Base-by-base conservation (phyloP, 2,329 filamentous ascomycete genomes). In the Diaporthe humulicola region DNA sequence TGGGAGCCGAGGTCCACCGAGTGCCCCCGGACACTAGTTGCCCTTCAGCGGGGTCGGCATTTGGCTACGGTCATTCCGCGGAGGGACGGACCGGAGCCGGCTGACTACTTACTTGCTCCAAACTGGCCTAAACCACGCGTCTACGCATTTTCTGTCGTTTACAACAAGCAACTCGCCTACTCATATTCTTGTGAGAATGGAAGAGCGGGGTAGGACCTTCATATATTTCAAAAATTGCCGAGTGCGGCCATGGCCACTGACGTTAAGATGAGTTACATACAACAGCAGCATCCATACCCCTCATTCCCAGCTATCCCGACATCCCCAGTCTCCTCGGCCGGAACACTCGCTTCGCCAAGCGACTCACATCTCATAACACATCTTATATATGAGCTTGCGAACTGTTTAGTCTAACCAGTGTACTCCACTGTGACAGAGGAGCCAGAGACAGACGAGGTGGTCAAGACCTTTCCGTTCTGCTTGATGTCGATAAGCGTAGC, bases 401-500 rank as follows among this genome's bases (percentile, higher is more conserved):
- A 19, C 1, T 28, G 17, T 14, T 36, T 45, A 12, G 7, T 19
- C 14, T 72, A 72, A 17, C 57, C 70, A 64, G 88, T 92, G 78
- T 92, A 92, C 2, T 70, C 56, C 74, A 79, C 79, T 6, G 75
- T 70, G 36, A 81, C 79, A 15, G 74, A 75, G 33, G 74, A 73
- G 66, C 77, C 75, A 12, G 76, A 73, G 8, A 76, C 74, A 12
- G 74, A 77, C 74, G 77, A 79, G 42, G 48, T 60, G 5, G 81
- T 82, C 38, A 78, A 92, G 48, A 94, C 86, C 57, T 85, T 90
- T 84, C 94, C 90, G 84, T 94, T 88, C 81, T 93, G 91, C 25
- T 90, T 82, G 80, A 93, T 81, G 81, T 91, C 90, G 15, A 92
- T 94, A 54, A 95, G 84, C 82, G 95, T 95, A 77, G 91, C 84